Evolutionary conservation across 768 basidiomycete species (phyloP).

Genomic region (Rhodotorula babjevae): DNA sequence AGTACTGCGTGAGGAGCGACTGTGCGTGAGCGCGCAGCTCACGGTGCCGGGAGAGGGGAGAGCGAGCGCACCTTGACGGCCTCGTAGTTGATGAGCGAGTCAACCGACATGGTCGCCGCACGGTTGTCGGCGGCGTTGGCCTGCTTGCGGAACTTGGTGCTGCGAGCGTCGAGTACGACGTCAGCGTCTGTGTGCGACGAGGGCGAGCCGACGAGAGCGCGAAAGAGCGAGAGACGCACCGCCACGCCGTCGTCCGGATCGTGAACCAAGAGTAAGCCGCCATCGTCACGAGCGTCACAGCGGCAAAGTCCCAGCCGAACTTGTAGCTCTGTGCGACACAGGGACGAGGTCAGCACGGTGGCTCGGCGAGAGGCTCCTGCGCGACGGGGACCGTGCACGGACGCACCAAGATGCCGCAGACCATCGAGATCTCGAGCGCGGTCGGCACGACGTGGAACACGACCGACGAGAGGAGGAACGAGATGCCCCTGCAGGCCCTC

Average conservation of each 20-base stretch:
- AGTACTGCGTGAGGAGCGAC: conserved; percentile 52
- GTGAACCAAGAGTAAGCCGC: conserved; percentile 96
- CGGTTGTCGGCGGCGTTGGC: conserved; percentile 96
- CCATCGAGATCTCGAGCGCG: conserved; percentile 89
- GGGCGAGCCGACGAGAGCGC: not conserved
- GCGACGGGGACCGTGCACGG: not conserved
- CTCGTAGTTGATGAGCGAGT: conserved; percentile 95
- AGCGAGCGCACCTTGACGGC: conserved; percentile 79
- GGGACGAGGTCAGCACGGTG: not conserved
- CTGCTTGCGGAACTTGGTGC: conserved; percentile 85
- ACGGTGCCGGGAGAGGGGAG: not conserved
- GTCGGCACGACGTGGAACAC: conserved; percentile 94
- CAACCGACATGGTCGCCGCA: conserved; percentile 86
- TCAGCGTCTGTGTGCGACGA: not conserved
- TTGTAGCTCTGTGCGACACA: conserved; percentile 69
- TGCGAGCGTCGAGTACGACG: conserved; percentile 44
- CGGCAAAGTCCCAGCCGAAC: conserved; percentile 96
- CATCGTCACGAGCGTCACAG: conserved; percentile 77
- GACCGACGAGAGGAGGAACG: conserved; percentile 86
- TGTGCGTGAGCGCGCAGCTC: too few species aligned
- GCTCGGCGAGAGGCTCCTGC: not conserved
- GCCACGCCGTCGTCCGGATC: conserved; percentile 89
- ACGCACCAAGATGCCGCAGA: conserved; percentile 89
- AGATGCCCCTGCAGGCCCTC: conserved; percentile 69
- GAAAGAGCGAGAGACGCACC: conserved; percentile 53